These are phyloP conservation scores for Colletotrichum lentis DNA, from an alignment of 2,329 filamentous ascomycete genomes.

Conservation along the genomic window DNA sequence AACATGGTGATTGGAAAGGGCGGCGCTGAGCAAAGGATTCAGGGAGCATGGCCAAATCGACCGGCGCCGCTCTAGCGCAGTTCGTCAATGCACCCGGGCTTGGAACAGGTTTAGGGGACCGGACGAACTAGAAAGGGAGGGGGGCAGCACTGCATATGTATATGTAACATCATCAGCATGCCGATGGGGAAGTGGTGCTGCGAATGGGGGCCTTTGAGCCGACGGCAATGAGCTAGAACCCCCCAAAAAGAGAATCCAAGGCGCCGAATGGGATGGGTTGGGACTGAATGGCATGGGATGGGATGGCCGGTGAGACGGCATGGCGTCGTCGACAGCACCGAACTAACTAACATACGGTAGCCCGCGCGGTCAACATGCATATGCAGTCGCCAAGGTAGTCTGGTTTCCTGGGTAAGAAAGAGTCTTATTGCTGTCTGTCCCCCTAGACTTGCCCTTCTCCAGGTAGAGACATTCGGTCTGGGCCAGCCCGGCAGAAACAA, in stretches of 20 bases:
- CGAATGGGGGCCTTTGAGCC: neutral
- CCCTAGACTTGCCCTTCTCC: neutral
- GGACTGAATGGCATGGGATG: neutral
- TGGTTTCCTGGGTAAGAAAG: slow-evolving; percentile 1
- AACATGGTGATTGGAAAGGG: slow-evolving; percentile 10
- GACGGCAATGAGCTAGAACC: neutral
- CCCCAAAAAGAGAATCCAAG: neutral
- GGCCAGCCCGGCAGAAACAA: neutral
- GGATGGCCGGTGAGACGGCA: slow-evolving; percentile 18
- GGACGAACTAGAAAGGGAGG: slow-evolving; percentile 17
- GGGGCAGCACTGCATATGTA: too few species aligned
- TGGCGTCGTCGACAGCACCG: neutral
- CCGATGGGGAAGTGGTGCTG: neutral
- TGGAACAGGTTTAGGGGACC: slow-evolving; percentile 15
- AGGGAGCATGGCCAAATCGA: neutral
- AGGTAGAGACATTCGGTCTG: neutral
- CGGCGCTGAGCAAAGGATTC: neutral
- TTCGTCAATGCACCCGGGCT: slow-evolving; percentile 15
- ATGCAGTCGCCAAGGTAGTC: too few species aligned
- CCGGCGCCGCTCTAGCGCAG: slow-evolving; percentile 18
- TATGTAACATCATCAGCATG: neutral
- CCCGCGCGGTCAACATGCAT: slow-evolving; percentile 17
- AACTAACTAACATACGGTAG: neutral
- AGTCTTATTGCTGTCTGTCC: neutral
- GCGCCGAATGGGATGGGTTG: neutral